Percentiles rank a stretch among this genome's conserved stretches.
These are phyloP conservation scores for Lumnitzera littorea DNA, from an alignment of 345 rosid species.

Conservation along the genomic window DNA sequence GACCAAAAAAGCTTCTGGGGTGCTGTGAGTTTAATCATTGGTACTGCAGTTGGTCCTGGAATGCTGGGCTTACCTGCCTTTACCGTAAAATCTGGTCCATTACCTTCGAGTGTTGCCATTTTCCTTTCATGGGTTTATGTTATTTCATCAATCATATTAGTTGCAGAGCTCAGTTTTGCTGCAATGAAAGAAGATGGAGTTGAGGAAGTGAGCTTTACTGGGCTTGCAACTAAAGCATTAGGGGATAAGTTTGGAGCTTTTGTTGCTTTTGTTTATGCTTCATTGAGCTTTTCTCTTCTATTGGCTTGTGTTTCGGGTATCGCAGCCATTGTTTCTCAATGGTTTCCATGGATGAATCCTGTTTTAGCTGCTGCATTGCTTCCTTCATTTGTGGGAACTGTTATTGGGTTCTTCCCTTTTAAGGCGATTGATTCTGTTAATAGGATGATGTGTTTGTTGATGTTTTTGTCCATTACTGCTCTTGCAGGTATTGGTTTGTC, in stretches of 20 bases:
- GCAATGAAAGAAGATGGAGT: constrained; percentile 82
- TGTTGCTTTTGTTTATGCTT: constrained; percentile 71
- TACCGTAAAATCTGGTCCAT: constrained; percentile 67
- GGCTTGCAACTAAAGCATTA: constrained; percentile 72
- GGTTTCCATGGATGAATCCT: constrained; percentile 65
- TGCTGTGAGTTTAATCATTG: constrained; percentile 80
- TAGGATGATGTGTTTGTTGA: constrained; percentile 54
- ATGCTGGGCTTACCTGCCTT: constrained; percentile 86
- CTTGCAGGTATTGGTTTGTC: constrained; percentile 63
- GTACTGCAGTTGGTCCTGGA: constrained; percentile 94
- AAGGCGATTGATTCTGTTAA: constrained; percentile 55
- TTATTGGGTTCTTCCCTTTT: constrained; percentile 59
- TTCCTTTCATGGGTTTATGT: constrained; percentile 81
- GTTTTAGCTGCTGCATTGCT: constrained; percentile 54
- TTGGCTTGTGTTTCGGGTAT: constrained; percentile 91
- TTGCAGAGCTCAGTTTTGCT: constrained; percentile 81
- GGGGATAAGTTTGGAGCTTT: constrained; percentile 58
- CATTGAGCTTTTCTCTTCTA: constrained; percentile 73
- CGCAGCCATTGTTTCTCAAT: constrained; percentile 68
- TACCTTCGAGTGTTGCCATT: constrained; percentile 57
- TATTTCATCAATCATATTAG: constrained; percentile 72
- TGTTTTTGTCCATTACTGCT: constrained; percentile 68
- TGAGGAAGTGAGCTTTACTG: constrained; percentile 81
- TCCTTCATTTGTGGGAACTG: constrained; percentile 47
- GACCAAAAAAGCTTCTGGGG: constrained; percentile 77